phyloP scores from a whole-genome alignment of 208 protist species.

The Trypanosoma mega region DNA sequence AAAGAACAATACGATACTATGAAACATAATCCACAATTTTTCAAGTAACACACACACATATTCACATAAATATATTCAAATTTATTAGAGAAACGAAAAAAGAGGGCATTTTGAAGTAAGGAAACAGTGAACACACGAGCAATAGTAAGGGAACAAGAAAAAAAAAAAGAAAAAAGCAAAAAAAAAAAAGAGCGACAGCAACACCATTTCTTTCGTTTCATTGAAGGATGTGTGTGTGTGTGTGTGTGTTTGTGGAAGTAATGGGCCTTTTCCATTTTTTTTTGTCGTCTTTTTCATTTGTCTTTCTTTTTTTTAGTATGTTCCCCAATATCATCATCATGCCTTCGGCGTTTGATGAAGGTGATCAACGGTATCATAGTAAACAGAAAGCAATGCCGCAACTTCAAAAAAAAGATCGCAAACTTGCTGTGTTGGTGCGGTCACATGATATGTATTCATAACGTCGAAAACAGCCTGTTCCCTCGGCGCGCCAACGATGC shows the following conservation, averaged over 20 bases:
- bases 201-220: too few relatives aligned
- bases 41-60: background rate
- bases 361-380: conserved; percentile 68
- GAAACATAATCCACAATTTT: background rate
- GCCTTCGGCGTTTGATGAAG: conserved; percentile 25
- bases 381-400: conserved; percentile 70
- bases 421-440: conserved; percentile 67
- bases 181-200: too few relatives aligned
- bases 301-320: too few relatives aligned
- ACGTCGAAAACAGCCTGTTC: conserved; percentile 68
- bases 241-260: too few relatives aligned
- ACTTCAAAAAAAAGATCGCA: conserved; percentile 69
- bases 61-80: too few relatives aligned
- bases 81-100: too few relatives aligned
- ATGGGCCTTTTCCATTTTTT: too few relatives aligned
- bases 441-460: conserved; percentile 71
- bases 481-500: conserved; percentile 62
- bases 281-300: too few relatives aligned
- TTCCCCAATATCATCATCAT: too few relatives aligned
- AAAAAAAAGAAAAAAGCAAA: conserved; percentile 16
- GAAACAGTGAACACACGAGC: background rate
- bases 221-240: too few relatives aligned
- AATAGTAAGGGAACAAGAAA: conserved; percentile 6
- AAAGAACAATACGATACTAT: background rate
- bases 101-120: too few relatives aligned